phyloP scores from a whole-genome alignment of 352 stramenopile genomes.

The Pythium dissimile region DNA sequence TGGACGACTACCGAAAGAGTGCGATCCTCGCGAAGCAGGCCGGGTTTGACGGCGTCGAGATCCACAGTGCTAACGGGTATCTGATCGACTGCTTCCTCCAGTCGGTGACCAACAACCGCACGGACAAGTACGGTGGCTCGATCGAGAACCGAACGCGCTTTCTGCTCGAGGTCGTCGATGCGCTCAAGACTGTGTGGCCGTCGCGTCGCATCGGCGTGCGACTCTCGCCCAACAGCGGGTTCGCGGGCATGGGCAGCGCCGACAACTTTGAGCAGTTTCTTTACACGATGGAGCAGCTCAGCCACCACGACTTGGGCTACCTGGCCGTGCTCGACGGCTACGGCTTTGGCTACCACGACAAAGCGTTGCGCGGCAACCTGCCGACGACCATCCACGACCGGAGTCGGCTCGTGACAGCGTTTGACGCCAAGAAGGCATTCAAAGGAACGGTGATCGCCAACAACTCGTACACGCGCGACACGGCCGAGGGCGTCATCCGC shows the following conservation, averaged over 20 bases:
- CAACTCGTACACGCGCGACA: slow-evolving; percentile 28
- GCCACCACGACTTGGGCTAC: slow-evolving; percentile 30
- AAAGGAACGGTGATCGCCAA: slow-evolving; percentile 39
- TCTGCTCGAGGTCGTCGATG: slow-evolving; percentile 48
- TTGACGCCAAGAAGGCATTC: slow-evolving; percentile 29
- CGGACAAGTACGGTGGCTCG: slow-evolving; percentile 63
- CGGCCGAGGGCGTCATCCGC: slow-evolving; percentile 17
- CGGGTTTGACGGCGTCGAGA: slow-evolving; percentile 26
- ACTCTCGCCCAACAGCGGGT: slow-evolving; percentile 14
- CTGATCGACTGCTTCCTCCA: slow-evolving; percentile 83
- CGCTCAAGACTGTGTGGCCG: slow-evolving; percentile 6
- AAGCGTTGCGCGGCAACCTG: no score
- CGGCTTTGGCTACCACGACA: slow-evolving; percentile 32
- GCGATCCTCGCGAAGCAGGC: slow-evolving; percentile 38
- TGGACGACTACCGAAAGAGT: slow-evolving; percentile 56
- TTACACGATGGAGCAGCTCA: slow-evolving; percentile 35
- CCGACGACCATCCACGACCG: slow-evolving; percentile 36
- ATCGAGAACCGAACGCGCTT: slow-evolving; percentile 58
- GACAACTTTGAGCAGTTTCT: slow-evolving; percentile 46
- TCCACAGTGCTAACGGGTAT: slow-evolving; percentile 86
- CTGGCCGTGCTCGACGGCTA: slow-evolving; percentile 33
- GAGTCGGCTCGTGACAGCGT: slow-evolving; percentile 21
- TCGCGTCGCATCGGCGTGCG: slow-evolving; percentile 7
- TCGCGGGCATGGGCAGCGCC: slow-evolving; percentile 28
- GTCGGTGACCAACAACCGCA: slow-evolving; percentile 50